phyloP scores from a whole-genome alignment of 345 rosid species.

The Eucalyptus cloeziana region DNA sequence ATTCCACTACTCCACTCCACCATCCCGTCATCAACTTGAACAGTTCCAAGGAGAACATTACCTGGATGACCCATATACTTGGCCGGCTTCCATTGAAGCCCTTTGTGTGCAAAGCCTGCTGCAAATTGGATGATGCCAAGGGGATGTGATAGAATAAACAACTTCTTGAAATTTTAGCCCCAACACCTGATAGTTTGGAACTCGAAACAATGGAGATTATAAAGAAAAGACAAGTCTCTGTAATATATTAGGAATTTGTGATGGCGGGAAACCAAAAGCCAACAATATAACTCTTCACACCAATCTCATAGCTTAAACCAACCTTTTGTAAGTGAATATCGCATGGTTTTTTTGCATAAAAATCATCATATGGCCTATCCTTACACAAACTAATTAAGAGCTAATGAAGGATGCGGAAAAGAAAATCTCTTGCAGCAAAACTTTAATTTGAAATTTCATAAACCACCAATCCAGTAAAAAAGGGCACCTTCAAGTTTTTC shows the following conservation, averaged over 20 bases:
- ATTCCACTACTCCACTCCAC: not conserved
- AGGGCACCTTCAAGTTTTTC: conserved; percentile 56
- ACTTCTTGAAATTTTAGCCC: conserved; percentile 67
- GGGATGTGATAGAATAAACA: conserved; percentile 71
- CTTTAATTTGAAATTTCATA: not conserved
- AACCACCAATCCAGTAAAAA: not conserved
- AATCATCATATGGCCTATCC: not conserved
- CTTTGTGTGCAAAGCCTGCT: conserved; percentile 31
- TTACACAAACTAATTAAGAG: not conserved
- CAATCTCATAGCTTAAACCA: not conserved
- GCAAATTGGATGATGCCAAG: conserved; percentile 30
- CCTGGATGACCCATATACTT: conserved; percentile 90
- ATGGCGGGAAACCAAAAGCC: not conserved
- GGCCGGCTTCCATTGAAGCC: conserved; percentile 72
- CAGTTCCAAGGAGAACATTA: not conserved
- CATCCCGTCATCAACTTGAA: not conserved
- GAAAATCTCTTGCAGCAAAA: not conserved
- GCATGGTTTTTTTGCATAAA: not conserved
- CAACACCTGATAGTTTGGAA: conserved; percentile 45
- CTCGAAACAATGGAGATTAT: not conserved
- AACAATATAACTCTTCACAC: not conserved
- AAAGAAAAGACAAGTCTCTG: not conserved
- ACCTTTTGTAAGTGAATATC: not conserved
- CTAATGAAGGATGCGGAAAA: not conserved
- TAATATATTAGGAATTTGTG: not conserved